Evolutionary conservation across 73 alveolate genomes (phyloP).

Genomic region (Tetrahymena borealis): DNA sequence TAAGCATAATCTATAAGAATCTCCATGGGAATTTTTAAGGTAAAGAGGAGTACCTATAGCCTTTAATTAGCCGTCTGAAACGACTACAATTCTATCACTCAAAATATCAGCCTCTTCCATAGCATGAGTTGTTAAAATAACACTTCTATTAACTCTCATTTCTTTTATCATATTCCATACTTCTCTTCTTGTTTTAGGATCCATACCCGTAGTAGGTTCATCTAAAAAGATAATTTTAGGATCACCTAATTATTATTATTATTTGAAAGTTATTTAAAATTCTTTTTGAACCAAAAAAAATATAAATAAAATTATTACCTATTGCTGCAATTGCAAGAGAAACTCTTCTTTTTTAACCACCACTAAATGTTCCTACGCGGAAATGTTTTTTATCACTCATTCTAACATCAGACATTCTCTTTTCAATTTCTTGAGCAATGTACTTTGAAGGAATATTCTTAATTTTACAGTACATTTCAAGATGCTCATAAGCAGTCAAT

Average conservation of each 20-base stretch:
- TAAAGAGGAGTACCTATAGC: constrained; percentile 95
- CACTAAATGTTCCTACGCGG: constrained; percentile 74
- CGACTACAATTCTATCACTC: constrained; percentile 92
- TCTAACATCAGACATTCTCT: constrained; percentile 49
- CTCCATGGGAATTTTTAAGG: constrained; percentile 81
- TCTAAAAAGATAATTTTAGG: constrained; percentile 78
- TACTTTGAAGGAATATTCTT: constrained; percentile 56
- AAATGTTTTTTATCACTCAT: constrained; percentile 50
- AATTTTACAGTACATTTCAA: constrained; percentile 56
- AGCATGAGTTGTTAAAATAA: constrained; percentile 95
- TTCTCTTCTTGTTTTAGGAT: constrained; percentile 73
- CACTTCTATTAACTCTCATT: constrained; percentile 70
- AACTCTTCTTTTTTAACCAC: constrained; percentile 95
- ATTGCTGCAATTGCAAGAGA: constrained; percentile 87
- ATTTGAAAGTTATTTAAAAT: background rate
- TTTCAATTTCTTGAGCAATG: constrained; percentile 46
- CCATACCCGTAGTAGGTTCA: constrained; percentile 94
- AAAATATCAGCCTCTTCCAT: constrained; percentile 98
- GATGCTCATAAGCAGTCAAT: constrained; percentile 81
- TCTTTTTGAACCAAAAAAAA: too few species aligned
- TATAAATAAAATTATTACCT: constrained; percentile 25
- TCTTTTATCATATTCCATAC: constrained; percentile 75
- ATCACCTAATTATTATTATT: constrained; percentile 30
- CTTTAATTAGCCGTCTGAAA: constrained; percentile 84
- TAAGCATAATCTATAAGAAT: constrained; percentile 69